Evolutionary conservation across 331 rosid species (phyloP).

Genomic region (Quercus phellos): DNA sequence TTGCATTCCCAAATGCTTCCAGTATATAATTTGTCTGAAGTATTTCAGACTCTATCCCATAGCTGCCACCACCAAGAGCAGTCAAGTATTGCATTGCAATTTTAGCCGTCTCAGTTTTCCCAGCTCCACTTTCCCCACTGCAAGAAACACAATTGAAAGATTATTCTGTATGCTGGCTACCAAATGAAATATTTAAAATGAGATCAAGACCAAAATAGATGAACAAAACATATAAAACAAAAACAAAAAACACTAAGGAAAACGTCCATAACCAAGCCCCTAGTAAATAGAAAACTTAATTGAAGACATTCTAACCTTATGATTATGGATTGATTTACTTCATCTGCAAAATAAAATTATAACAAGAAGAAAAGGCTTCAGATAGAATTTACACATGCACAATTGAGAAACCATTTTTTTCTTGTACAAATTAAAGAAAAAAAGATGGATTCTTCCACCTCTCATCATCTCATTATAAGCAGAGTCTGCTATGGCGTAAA

Average conservation of each 20-base stretch:
- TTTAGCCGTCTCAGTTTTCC: conserved; percentile 94
- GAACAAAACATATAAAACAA: conserved; percentile 1
- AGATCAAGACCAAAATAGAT: not conserved
- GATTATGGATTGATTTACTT: conserved; percentile 79
- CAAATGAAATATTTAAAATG: not conserved
- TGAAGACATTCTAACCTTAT: conserved; percentile 61
- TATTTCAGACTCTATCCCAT: conserved; percentile 59
- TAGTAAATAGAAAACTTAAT: conserved; percentile 9
- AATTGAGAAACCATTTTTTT: not conserved
- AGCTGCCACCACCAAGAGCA: conserved; percentile 66
- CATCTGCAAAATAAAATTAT: conserved; percentile 54
- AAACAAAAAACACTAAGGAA: conserved; percentile 15
- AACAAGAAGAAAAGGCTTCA: conserved; percentile 26
- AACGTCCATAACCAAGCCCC: conserved; percentile 17
- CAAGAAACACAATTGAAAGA: conserved; percentile 8
- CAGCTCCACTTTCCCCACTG: conserved; percentile 99
- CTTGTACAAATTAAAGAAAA: conserved; percentile 3
- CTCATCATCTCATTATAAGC: conserved; percentile 84
- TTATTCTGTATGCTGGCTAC: not conserved
- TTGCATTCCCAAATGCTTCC: conserved; percentile 96
- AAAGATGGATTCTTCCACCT: conserved; percentile 40
- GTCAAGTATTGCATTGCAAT: conserved; percentile 82
- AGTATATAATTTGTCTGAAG: conserved; percentile 66
- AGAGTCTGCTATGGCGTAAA: conserved; percentile 63
- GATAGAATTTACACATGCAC: conserved; percentile 21